Percentiles rank a stretch among this genome's conserved stretches.
Conservation (phyloP, 2,329 filamentous ascomycete genomes). For the Zasmidium angulare region DNA sequence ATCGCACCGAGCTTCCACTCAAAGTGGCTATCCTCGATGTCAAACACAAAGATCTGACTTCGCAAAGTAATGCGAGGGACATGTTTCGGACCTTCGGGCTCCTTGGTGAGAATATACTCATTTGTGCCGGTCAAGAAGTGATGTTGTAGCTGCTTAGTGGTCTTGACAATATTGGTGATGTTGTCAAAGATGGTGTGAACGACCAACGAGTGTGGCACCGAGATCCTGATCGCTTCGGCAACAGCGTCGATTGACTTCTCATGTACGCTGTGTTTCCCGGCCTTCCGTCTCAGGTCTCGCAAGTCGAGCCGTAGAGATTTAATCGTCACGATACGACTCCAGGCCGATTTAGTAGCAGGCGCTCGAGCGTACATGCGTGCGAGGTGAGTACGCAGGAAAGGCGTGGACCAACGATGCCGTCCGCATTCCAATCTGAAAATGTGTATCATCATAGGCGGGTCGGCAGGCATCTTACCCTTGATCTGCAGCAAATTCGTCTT, state of each 20-base stretch:
- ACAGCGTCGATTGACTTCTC: constrained; percentile 83
- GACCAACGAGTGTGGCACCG: constrained; percentile 86
- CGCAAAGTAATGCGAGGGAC: constrained; percentile 84
- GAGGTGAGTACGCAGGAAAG: constrained; percentile 75
- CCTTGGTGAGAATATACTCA: constrained; percentile 83
- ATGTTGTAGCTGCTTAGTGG: constrained; percentile 86
- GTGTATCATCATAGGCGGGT: constrained; percentile 90
- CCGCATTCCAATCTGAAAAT: constrained; percentile 80
- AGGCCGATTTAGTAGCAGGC: constrained; percentile 77
- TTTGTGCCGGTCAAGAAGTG: constrained; percentile 84
- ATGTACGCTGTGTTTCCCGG: constrained; percentile 54
- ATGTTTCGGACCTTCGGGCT: constrained; percentile 78
- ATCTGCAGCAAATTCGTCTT: constrained; percentile 80
- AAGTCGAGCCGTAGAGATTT: constrained; percentile 80
- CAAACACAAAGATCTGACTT: constrained; percentile 79
- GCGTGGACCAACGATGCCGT: constrained; percentile 81
- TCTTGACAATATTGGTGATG: constrained; percentile 81
- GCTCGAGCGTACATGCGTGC: constrained; percentile 84
- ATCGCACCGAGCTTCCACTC: constrained; percentile 97
- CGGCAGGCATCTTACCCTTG: constrained; percentile 82
- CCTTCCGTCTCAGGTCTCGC: constrained; percentile 71
- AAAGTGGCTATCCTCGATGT: constrained; percentile 93
- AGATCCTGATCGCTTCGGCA: constrained; percentile 81
- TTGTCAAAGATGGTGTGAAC: constrained; percentile 94
- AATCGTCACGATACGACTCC: constrained; percentile 83